Evolutionary conservation across 192 early-diverging fungal species (phyloP).

Genomic region (Backusella sp.): DNA sequence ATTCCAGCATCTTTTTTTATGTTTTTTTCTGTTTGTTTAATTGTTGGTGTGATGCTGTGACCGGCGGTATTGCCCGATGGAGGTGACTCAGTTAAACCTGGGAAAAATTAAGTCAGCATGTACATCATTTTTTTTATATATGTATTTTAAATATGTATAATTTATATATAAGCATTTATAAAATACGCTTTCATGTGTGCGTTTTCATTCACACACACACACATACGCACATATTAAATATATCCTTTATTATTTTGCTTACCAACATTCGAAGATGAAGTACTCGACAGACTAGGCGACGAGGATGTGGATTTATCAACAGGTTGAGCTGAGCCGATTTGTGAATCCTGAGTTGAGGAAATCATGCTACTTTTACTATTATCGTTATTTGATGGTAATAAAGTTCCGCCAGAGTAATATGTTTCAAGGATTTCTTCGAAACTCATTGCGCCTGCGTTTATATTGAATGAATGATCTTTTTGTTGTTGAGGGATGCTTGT

Average conservation of each 20-base stretch:
- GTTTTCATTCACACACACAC: background rate
- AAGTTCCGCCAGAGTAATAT: slow-evolving; percentile 6
- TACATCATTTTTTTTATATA: background rate
- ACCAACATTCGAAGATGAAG: background rate
- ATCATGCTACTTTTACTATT: background rate
- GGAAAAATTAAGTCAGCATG: background rate
- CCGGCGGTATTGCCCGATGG: slow-evolving; percentile 1
- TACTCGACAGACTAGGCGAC: background rate
- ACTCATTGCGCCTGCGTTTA: slow-evolving; percentile 7
- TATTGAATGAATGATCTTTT: background rate
- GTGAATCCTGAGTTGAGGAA: background rate
- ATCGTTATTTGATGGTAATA: background rate
- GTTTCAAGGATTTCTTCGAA: slow-evolving; percentile 9
- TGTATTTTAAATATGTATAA: background rate
- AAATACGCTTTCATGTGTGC: background rate
- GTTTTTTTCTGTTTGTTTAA: background rate
- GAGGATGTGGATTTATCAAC: background rate
- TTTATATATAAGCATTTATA: background rate
- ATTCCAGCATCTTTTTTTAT: slow-evolving; percentile 5
- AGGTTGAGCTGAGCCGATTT: background rate
- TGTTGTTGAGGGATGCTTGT: background rate
- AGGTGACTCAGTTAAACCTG: slow-evolving; percentile 7
- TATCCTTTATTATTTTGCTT: background rate
- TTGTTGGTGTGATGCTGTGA: slow-evolving; percentile 2
- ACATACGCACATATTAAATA: background rate